Evolutionary conservation across 1,139 yeast species (phyloP), one percentile per base, ranked within the genome.

Genomic region (Magnusiomyces tetraspermus): DNA sequence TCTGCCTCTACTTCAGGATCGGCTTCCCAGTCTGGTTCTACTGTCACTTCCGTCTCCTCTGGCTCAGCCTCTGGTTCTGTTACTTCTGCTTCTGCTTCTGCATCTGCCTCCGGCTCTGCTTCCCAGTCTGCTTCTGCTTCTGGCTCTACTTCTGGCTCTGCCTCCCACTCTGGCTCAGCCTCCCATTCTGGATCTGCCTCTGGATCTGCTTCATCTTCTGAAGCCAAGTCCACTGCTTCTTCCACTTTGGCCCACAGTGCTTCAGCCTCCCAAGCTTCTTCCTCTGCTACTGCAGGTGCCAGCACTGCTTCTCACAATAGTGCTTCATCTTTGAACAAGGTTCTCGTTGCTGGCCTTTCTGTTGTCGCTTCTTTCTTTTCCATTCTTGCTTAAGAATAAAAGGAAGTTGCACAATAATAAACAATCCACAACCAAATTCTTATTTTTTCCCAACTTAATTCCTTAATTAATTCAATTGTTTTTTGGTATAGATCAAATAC

Each of bases 1-100:
- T 44, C 57, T 31, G 48, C 51, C 38, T 46, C 59, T 37, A 55
- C 57, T 38, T 46, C 58, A n/a, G n/a, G n/a, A n/a, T n/a, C n/a
- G n/a, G n/a, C n/a, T n/a, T n/a, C n/a, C n/a, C n/a, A n/a, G n/a
- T n/a, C n/a, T n/a, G n/a, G n/a, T 49, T 55, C 56, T 21, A n/a
- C 58, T 21, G 46, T 54, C 33, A 22, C 58, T 31, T 28, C 44
- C 24, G 30, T 49, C 24, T 47, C 54, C 46, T 31, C 46, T 22
- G 31, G 48, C 31, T n/a, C 51, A 17, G 33, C 53, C 23, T 42
- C 52, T 15, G n/a, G n/a, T n/a, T 51, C 58, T 30, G 47, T 54
- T n/a, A 37, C 59, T 19, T 48, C 59, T 37, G 46, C 57, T 22
- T 51, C 61, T 31, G 45, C 59, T 21, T 53, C 61, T 38, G 36